Evolutionary conservation across 106 monocot genomes (phyloP).

Genomic region (Platanthera zijinensis): DNA sequence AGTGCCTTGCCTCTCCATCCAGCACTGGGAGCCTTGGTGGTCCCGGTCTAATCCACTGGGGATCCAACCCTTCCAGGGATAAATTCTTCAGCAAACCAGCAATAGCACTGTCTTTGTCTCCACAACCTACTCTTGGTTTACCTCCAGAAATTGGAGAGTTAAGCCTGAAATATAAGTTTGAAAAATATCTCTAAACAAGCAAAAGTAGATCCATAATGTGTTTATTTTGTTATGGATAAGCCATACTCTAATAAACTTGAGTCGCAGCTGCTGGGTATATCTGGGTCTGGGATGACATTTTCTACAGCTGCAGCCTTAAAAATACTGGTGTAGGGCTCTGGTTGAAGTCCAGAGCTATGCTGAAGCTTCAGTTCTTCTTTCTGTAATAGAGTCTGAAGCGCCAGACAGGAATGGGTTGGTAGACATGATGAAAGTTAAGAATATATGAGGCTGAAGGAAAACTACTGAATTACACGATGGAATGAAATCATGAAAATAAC

Average conservation of each 20-base stretch:
- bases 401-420: background rate
- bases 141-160: constrained; percentile 20
- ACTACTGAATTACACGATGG: constrained; percentile 2
- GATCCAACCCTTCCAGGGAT: constrained; percentile 52
- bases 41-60: constrained; percentile 82
- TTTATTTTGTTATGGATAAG: background rate
- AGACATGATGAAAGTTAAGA: background rate
- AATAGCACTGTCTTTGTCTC: constrained; percentile 49
- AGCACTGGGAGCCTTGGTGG: constrained; percentile 81
- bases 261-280: constrained; percentile 32
- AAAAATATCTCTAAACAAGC: background rate
- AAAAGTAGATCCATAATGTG: background rate
- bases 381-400: constrained; percentile 39
- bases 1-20: constrained; percentile 66
- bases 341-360: constrained; percentile 12
- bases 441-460: background rate
- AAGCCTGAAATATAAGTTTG: constrained; percentile 32
- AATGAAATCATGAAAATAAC: constrained; percentile 7
- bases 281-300: constrained; percentile 61
- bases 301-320: constrained; percentile 46
- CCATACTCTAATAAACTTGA: constrained; percentile 49
- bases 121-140: constrained; percentile 61
- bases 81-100: constrained; percentile 46
- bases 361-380: constrained; percentile 52
- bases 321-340: constrained; percentile 20